Percentiles rank a stretch among this genome's conserved stretches.
phyloP scores from a whole-genome alignment of 768 basidiomycete genomes.

The Kwoniella sp. region DNA sequence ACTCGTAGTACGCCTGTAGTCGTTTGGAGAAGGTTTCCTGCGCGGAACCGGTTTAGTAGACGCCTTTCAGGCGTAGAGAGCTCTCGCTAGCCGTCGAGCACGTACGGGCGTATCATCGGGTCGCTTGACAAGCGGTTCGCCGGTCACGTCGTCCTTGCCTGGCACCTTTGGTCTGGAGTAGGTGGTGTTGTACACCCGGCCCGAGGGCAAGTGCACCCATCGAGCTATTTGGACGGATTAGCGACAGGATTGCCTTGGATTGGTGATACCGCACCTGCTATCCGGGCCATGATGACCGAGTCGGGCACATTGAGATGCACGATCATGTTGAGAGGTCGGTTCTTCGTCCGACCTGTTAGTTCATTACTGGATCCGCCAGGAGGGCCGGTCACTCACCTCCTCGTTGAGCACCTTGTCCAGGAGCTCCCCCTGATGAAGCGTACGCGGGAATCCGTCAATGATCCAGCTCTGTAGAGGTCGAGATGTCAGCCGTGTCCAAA shows the following conservation, averaged over 20 bases:
- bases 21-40: constrained; percentile 50
- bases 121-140: constrained; percentile 47
- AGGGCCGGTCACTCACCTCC: constrained; percentile 21
- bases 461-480: constrained; percentile 48
- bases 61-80: no score
- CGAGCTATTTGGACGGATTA: constrained; percentile 29
- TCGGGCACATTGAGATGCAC: constrained; percentile 51
- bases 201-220: constrained; percentile 51
- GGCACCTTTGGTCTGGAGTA: constrained; percentile 48
- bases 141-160: constrained; percentile 50
- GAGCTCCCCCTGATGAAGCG: constrained; percentile 47
- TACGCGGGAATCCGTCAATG: constrained; percentile 51
- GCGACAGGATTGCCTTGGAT: not conserved
- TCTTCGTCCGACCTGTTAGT: constrained; percentile 16
- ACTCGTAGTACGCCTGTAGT: constrained; percentile 48
- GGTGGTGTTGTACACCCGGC: constrained; percentile 49
- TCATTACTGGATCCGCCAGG: no score
- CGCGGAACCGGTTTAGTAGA: no score
- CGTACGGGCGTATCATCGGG: constrained; percentile 51
- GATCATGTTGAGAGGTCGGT: constrained; percentile 50
- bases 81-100: no score
- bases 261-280: constrained; percentile 38
- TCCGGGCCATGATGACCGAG: constrained; percentile 48
- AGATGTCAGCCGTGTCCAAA: not conserved
- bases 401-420: constrained; percentile 45